Percentiles rank a stretch among this genome's conserved stretches.
Conservation (phyloP, 768 basidiomycete species). For the Clitopilus hobsonii region DNA sequence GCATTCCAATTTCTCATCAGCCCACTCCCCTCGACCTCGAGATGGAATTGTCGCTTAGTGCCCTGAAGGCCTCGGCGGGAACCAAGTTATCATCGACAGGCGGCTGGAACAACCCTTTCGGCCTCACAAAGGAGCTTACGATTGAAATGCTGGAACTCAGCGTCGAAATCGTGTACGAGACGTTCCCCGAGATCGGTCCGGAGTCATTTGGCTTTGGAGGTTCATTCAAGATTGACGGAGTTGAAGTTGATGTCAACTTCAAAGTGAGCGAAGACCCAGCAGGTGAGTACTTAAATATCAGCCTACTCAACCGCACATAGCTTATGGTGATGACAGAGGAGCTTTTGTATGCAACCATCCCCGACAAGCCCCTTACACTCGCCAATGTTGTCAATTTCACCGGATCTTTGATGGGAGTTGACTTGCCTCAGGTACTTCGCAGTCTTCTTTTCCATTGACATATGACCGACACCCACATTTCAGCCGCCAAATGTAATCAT, state of each 20-base stretch:
- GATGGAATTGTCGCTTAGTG: not conserved
- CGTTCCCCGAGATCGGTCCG: no score
- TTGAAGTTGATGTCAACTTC: not conserved
- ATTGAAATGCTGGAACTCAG: not conserved
- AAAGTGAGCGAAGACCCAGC: not conserved
- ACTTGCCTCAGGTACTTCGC: not conserved
- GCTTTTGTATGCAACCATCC: not conserved
- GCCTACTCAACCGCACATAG: not conserved
- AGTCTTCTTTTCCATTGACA: not conserved
- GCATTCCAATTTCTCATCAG: not conserved
- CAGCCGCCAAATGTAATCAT: not conserved
- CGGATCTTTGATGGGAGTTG: not conserved
- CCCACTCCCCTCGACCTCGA: not conserved
- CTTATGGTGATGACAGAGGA: not conserved
- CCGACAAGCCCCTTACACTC: not conserved
- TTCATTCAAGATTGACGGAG: not conserved
- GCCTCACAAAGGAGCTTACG: not conserved
- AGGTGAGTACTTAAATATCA: not conserved
- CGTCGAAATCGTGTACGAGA: not conserved
- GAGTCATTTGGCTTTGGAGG: not conserved
- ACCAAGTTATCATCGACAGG: not conserved
- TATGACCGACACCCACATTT: not conserved
- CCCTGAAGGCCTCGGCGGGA: not conserved
- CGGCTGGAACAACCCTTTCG: not conserved
- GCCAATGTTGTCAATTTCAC: not conserved